Evolutionary conservation across 192 early-diverging fungal genomes (phyloP).

Genomic region (Backusella circina): DNA sequence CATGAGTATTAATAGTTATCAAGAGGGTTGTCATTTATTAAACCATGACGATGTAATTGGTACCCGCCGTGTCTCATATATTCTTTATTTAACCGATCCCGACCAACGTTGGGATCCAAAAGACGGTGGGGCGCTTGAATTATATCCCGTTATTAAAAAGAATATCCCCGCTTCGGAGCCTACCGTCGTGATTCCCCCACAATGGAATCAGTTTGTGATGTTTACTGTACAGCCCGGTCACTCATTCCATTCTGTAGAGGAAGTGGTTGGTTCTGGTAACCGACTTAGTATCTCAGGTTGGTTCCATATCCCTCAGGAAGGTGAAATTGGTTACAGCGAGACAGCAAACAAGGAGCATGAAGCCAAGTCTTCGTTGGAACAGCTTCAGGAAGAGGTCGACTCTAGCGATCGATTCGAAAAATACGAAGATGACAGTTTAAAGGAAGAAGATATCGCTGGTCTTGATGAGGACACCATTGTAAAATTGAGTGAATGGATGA

Average conservation of each 20-base stretch:
- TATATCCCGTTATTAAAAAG: slow-evolving; percentile 62
- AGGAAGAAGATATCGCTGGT: slow-evolving; percentile 20
- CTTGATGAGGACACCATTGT: slow-evolving; percentile 48
- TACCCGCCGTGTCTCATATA: slow-evolving; percentile 70
- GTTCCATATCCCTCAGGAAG: slow-evolving; percentile 76
- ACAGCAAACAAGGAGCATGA: slow-evolving; percentile 41
- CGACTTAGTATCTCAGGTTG: slow-evolving; percentile 70
- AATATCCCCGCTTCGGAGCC: slow-evolving; percentile 62
- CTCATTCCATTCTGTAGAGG: slow-evolving; percentile 78
- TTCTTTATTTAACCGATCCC: slow-evolving; percentile 72
- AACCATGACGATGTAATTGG: slow-evolving; percentile 84
- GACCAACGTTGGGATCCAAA: slow-evolving; percentile 52
- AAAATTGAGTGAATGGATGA: slow-evolving; percentile 50
- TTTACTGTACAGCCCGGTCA: slow-evolving; percentile 78
- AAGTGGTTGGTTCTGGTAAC: slow-evolving; percentile 57
- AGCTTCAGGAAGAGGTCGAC: slow-evolving; percentile 40
- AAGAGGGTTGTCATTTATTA: slow-evolving; percentile 68
- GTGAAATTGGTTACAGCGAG: slow-evolving; percentile 58
- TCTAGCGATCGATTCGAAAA: slow-evolving; percentile 29
- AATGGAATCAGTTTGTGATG: slow-evolving; percentile 77
- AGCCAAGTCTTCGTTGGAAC: slow-evolving; percentile 55
- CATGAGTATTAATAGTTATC: slow-evolving; percentile 73
- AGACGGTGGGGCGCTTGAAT: slow-evolving; percentile 73
- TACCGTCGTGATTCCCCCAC: slow-evolving; percentile 48
- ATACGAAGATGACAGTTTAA: slow-evolving; percentile 23